Evolutionary conservation across 2,329 filamentous ascomycete species (phyloP).

Genomic region (Xylariaceae sp.): DNA sequence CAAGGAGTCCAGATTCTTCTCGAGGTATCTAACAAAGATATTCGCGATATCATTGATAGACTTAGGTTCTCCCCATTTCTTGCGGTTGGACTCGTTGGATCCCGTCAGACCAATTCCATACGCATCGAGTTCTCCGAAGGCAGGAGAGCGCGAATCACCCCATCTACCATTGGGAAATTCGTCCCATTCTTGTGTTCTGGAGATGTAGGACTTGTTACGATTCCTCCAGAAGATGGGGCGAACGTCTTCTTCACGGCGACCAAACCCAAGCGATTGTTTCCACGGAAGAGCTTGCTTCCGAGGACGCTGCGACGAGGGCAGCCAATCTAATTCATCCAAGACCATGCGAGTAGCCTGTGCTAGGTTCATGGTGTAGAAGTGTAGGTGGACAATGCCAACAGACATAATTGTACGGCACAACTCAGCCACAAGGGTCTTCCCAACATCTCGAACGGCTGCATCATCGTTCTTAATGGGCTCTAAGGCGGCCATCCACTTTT

Average conservation of each 20-base stretch:
- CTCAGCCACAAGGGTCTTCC: slow-evolving; percentile 83
- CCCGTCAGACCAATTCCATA: slow-evolving; percentile 95
- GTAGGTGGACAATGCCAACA: slow-evolving; percentile 83
- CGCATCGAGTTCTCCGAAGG: slow-evolving; percentile 92
- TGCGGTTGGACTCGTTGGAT: slow-evolving; percentile 93
- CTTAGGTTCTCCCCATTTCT: slow-evolving; percentile 89
- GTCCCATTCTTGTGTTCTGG: slow-evolving; percentile 97
- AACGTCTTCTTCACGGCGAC: slow-evolving; percentile 90
- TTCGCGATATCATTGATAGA: slow-evolving; percentile 80
- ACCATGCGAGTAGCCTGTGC: slow-evolving; percentile 94
- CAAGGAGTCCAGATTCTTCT: slow-evolving; percentile 78
- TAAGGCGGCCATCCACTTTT: slow-evolving; percentile 78
- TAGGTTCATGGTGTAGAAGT: slow-evolving; percentile 99
- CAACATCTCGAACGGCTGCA: slow-evolving; percentile 86
- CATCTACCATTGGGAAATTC: slow-evolving; percentile 98
- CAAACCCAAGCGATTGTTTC: slow-evolving; percentile 91
- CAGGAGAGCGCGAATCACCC: slow-evolving; percentile 95
- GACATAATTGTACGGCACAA: slow-evolving; percentile 88
- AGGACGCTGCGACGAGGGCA: slow-evolving; percentile 78
- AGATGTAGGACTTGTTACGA: slow-evolving; percentile 92
- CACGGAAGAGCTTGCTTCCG: slow-evolving; percentile 92
- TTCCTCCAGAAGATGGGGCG: slow-evolving; percentile 99
- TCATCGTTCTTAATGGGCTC: slow-evolving; percentile 98
- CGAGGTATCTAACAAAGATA: slow-evolving; percentile 85
- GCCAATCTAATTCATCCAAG: slow-evolving; percentile 84